Base-by-base conservation (phyloP, 305 asterid genomes). In the Fraxinus floribunda region DNA sequence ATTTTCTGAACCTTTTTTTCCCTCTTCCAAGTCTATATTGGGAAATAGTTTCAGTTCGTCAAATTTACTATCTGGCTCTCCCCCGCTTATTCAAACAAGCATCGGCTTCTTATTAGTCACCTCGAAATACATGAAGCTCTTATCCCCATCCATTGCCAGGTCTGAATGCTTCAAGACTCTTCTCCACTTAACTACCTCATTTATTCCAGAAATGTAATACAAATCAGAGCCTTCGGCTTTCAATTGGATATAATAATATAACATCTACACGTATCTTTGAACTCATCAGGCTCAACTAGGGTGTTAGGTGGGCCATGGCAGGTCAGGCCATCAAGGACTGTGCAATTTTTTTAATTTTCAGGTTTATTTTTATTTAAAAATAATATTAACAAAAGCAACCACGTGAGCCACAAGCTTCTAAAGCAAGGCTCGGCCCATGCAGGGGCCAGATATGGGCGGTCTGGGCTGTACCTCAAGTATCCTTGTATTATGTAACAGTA, bases 191-290 rank as follows among this genome's bases (percentile, higher is more conserved):
- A 78, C 57, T 71, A 22, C 78, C 52, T 57, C 66, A 71, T 30
- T 52, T 49, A 38, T 39, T 75, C 41, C 34, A 75, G 35, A 62
- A 76, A 64, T 8, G 44, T 77, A 64, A 76, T 24, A 35, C 18
- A 34, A 76, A 38, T 30, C 35, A 41, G 49, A 76, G 18, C 29
- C 34, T 64, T 24, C 2, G 16, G 32, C 72, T 75, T 83, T 36
- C 79, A 49, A 29, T 52, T 52, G 74, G 82, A 66, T 46, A 70
- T 52, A 29, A 22, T 46, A 68, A 49, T 77, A 52, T 80, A 24
- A 66, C 76, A 77, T 32, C 77, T 26, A 36, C 11, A 36, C 18
- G 11, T 18, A 57, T 57, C 29, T 57, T 57, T 57, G n/a, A 9
- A 66, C 38, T 66, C 35, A 4, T 66, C 74, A 26, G n/a, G n/a